Evolutionary conservation across 345 rosid species (phyloP), one percentile per base, ranked within the genome.

Genomic region (Dimocarpus longan): DNA sequence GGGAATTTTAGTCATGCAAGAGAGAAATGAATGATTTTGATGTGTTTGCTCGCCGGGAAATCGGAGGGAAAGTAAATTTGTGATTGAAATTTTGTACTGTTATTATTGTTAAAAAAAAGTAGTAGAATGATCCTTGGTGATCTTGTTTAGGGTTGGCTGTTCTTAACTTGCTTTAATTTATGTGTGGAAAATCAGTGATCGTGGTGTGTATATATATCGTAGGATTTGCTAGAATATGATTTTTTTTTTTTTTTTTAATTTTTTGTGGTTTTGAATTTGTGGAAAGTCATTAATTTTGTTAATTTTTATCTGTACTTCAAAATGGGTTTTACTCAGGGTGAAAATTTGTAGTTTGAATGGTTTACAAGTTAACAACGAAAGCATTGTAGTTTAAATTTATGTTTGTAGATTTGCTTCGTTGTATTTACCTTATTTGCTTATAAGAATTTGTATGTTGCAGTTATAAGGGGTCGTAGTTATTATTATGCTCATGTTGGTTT

Each of bases 401-500:
- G 69, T 44, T n/a, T 73, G 19, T 50, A 11, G 12, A 42, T 70
- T 42, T 70, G 46, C 39, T 15, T 19, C 6, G 19, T 73, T 59
- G 60, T 50, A 68, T 43, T 42, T 26, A 10, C 70, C 15, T 56
- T 65, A 8, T 57, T 52, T 10, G 62, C 24, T 21, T 54, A 6
- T 24, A 32, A 50, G 42, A 24, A 59, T 40, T 39, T 68, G 28
- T 40, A 44, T n/a, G 26, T 42, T 13, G 26, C n/a, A 3, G 56
- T 15, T 3, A 5, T 57, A 56, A 19, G 74, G 80, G 16, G n/a
- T 62, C 22, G 7, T 63, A n/a, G 18, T 43, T 73, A 56, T 7
- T 46, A 50, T 71, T 46, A 50, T 71, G 71, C 70, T 82, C 74
- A 11, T 78, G 18, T 79, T 48, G 18, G 43, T 54, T 79, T 85